phyloP scores from a whole-genome alignment of 2,329 filamentous ascomycete genomes.

The Davidsoniella australis region DNA sequence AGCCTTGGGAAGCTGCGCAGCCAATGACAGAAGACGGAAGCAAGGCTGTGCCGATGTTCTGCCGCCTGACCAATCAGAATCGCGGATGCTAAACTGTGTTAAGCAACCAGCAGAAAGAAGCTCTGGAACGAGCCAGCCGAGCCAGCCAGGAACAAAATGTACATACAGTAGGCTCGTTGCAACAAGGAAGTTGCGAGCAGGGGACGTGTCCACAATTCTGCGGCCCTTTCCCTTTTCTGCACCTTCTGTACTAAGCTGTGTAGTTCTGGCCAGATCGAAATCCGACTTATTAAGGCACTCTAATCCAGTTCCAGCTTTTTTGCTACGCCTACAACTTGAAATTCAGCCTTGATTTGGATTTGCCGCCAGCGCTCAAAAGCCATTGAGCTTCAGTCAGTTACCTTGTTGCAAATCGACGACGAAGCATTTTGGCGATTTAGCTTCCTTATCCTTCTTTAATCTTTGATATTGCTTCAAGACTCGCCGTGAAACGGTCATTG shows the following conservation, averaged over 20 bases:
- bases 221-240: background rate
- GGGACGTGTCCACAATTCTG: constrained; percentile 8
- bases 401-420: too few species aligned
- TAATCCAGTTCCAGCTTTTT: background rate
- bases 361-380: background rate
- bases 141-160: too few species aligned
- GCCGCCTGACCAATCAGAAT: background rate
- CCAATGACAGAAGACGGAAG: constrained; percentile 1
- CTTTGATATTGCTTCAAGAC: too few species aligned
- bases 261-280: constrained; percentile 8
- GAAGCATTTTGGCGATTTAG: too few species aligned
- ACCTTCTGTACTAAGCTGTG: background rate
- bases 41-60: constrained; percentile 6
- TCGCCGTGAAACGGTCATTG: too few species aligned
- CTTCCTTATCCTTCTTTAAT: too few species aligned
- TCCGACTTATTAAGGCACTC: too few species aligned
- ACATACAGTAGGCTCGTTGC: background rate
- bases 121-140: too few species aligned
- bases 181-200: constrained; percentile 2
- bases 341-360: background rate
- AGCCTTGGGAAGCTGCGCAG: constrained; percentile 8
- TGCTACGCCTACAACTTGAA: background rate
- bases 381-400: too few species aligned
- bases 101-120: too few species aligned
- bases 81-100: background rate